Evolutionary conservation across 768 basidiomycete species (phyloP), one percentile per base, ranked within the genome.

Genomic region (Lentinula edodes): DNA sequence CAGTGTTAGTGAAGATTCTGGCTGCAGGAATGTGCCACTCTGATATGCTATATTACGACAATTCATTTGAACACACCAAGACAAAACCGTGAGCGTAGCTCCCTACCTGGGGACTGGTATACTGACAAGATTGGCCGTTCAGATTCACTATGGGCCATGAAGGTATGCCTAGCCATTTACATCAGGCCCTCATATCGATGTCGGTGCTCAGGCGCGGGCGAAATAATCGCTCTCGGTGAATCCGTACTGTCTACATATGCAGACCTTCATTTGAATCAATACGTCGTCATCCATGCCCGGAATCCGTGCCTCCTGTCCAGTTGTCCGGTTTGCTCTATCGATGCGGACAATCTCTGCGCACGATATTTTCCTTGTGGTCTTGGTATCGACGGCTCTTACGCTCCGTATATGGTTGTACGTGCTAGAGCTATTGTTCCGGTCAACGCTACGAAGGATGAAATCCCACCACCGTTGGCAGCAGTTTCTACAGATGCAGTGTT

Each of bases 1-100:
- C 35, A 59, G 58, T 51, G 28, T 20, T 50, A 39, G 50, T 59
- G 23, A 51, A 59, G n/a, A 18, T 59, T 6, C 35, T 59, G 5
- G 58, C 58, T 35, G 45, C 58, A 12, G 58, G 46, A 50, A 50
- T 59, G 50, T 50, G 58, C 28, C 58, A 50, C 23, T 58, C 57
- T 5, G 58, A 59, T 59, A 18, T 59, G 34, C 16, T 59, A 42
- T 59, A 45, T 23, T 59, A 59, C 23, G 46, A 59, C 13, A 34
- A 3, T 18, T 13, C 16, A 8, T 50, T 45, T 28, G 16, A 59
- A 18, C 35, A 36, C 6, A 48, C 18, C 18, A 48, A 13, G 23
- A 43, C 38, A 6, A 15, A 56, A 16, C 55, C 55, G 55, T 56
- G 13, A 10, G 55, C 34, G 3, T 28, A 28, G 28, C 39, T 34